These are phyloP conservation scores for Corymbia maculata DNA, from an alignment of 345 rosid species.

Conservation along the genomic window DNA sequence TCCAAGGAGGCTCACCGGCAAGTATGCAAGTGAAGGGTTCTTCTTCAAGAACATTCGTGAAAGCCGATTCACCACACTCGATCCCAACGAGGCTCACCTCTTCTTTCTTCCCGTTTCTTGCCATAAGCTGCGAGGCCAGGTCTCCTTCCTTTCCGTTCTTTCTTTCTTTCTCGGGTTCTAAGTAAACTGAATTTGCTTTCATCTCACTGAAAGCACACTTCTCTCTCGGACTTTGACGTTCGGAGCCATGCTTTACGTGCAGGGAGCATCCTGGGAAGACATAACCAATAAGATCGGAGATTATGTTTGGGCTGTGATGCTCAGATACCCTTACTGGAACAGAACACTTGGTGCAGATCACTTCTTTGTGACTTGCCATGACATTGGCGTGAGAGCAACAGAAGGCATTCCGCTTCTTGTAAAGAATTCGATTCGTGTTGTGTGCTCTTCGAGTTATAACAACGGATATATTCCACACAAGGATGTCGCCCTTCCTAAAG, in stretches of 20 bases:
- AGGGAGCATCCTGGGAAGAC: background rate
- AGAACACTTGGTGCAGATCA: slow-evolving; percentile 11
- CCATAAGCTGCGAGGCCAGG: background rate
- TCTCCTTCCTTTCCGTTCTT: background rate
- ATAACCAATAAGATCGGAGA: background rate
- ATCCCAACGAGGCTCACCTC: slow-evolving; percentile 1
- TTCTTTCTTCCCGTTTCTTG: slow-evolving; percentile 8
- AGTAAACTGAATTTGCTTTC: background rate
- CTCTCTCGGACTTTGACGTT: background rate
- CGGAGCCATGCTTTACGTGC: background rate
- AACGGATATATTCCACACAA: slow-evolving; percentile 4
- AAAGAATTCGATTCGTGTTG: slow-evolving; percentile 7
- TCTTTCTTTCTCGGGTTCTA: background rate
- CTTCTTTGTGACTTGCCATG: slow-evolving; percentile 9
- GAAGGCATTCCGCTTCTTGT: background rate
- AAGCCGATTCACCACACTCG: background rate
- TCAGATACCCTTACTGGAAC: slow-evolving; percentile 10
- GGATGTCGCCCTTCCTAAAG: slow-evolving; percentile 13
- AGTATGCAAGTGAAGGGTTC: slow-evolving; percentile 1
- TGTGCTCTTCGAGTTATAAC: slow-evolving; percentile 8
- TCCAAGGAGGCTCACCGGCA: background rate
- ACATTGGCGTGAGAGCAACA: background rate
- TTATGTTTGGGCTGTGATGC: background rate
- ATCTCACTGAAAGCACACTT: background rate
- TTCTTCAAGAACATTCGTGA: slow-evolving; percentile 8